A percentile compares a stretch with the other conserved stretches of the same genome.
Evolutionary conservation across 1,284 basidiomycete genomes (phyloP).

Genomic region (Anthracocystis panici-leucophaei): DNA sequence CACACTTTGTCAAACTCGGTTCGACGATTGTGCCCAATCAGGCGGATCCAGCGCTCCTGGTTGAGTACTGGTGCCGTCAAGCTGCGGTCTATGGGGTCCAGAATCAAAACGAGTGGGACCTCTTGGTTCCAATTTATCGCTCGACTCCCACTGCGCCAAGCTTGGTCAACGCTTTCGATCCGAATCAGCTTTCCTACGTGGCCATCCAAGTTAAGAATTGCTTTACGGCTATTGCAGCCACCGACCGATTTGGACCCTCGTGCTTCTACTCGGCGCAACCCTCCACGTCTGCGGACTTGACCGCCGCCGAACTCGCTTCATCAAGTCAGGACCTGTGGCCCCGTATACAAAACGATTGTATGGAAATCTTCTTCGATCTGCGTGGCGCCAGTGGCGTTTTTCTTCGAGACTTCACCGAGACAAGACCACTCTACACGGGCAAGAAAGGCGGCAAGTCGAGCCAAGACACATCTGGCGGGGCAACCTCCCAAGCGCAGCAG

Average conservation of each 20-base stretch:
- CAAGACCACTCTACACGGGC: not conserved
- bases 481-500: not conserved
- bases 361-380: not conserved
- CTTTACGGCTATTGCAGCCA: not conserved
- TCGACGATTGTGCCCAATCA: not conserved
- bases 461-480: no score
- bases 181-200: slow-evolving; percentile 12
- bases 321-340: not conserved
- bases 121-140: not conserved
- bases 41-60: not conserved
- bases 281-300: not conserved
- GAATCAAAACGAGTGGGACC: not conserved
- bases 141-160: not conserved
- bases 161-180: slow-evolving; percentile 3
- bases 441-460: not conserved
- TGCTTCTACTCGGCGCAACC: not conserved
- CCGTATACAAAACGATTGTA: not conserved
- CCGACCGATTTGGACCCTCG: not conserved
- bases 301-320: not conserved
- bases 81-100: not conserved
- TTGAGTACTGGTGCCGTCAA: not conserved
- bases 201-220: slow-evolving; percentile 4
- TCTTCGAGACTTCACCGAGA: not conserved
- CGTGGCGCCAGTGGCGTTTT: not conserved
- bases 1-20: slow-evolving; percentile 6